These are phyloP conservation scores for Coccomyxa sp. DNA, from an alignment of 139 green algal genomes.

Conservation along the genomic window DNA sequence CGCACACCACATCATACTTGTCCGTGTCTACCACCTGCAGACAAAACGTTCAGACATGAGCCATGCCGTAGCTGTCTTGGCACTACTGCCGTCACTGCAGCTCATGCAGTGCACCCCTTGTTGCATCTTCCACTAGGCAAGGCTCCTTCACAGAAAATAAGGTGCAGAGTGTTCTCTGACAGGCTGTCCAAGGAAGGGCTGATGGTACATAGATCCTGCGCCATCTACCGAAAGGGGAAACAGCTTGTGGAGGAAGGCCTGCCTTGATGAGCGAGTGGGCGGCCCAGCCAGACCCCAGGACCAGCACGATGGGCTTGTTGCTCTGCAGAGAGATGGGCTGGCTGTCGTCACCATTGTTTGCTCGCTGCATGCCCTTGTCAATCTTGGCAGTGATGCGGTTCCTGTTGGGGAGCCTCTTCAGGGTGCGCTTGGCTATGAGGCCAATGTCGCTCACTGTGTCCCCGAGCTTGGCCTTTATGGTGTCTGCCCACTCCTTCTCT, in stretches of 20 bases:
- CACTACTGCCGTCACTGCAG: no score
- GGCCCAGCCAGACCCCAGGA: conserved; percentile 55
- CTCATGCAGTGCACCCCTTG: no score
- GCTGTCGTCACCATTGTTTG: neutral
- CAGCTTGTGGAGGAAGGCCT: neutral
- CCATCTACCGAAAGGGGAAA: no score
- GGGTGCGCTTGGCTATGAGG: neutral
- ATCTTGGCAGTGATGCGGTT: neutral
- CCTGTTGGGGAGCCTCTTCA: neutral
- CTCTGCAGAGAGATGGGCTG: neutral
- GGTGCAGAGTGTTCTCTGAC: neutral
- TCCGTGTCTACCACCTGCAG: conserved; percentile 60
- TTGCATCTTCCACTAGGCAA: no score
- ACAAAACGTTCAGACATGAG: neutral
- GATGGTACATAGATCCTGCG: neutral
- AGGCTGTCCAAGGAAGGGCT: neutral
- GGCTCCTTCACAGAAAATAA: neutral
- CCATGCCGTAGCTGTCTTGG: no score
- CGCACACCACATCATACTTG: conserved; percentile 57
- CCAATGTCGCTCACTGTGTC: neutral
- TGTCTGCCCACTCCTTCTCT: neutral
- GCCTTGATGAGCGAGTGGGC: conserved; percentile 30
- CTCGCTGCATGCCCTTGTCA: neutral
- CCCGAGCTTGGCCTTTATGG: neutral
- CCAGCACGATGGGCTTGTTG: conserved; percentile 33